Conservation (phyloP, 108 stramenopile species). For the Cyclotella cryptica region DNA sequence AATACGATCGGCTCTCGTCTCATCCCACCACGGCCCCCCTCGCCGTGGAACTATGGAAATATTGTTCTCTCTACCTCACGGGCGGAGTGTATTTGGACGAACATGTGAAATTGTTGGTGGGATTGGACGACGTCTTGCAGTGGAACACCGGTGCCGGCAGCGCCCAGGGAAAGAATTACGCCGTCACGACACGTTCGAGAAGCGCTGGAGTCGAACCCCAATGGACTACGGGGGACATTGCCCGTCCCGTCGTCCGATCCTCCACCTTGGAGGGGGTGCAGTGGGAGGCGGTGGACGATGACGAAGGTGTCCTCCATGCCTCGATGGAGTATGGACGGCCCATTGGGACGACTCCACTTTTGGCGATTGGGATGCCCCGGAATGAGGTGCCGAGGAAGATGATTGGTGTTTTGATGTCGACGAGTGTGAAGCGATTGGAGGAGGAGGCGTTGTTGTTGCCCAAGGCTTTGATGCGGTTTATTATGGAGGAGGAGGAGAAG, state of each 20-base stretch:
- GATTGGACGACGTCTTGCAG: constrained; percentile 34
- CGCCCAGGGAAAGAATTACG: constrained; percentile 22
- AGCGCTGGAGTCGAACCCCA: constrained; percentile 31
- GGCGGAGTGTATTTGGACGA: constrained; percentile 72
- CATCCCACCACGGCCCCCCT: constrained; percentile 36
- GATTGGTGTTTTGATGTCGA: constrained; percentile 15
- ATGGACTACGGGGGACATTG: not conserved
- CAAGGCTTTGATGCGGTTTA: constrained; percentile 22
- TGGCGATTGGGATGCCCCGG: constrained; percentile 23
- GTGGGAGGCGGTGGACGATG: not conserved
- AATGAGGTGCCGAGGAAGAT: constrained; percentile 24
- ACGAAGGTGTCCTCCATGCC: too few relatives aligned
- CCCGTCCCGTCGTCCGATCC: constrained; percentile 4
- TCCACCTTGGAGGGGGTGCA: not conserved
- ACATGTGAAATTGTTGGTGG: constrained; percentile 51
- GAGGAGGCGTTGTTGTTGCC: constrained; percentile 44
- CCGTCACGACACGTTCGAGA: constrained; percentile 11
- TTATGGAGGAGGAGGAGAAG: constrained; percentile 13
- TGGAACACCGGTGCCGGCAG: not conserved
- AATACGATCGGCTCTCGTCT: constrained; percentile 24
- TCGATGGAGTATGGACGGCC: not conserved
- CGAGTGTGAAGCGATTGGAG: constrained; percentile 9
- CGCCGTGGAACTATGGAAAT: constrained; percentile 81
- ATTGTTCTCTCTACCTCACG: constrained; percentile 60
- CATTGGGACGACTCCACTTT: constrained; percentile 23